Evolutionary conservation across 108 stramenopile species (phyloP).

Genomic region (Nannochloropsis gaditana): DNA sequence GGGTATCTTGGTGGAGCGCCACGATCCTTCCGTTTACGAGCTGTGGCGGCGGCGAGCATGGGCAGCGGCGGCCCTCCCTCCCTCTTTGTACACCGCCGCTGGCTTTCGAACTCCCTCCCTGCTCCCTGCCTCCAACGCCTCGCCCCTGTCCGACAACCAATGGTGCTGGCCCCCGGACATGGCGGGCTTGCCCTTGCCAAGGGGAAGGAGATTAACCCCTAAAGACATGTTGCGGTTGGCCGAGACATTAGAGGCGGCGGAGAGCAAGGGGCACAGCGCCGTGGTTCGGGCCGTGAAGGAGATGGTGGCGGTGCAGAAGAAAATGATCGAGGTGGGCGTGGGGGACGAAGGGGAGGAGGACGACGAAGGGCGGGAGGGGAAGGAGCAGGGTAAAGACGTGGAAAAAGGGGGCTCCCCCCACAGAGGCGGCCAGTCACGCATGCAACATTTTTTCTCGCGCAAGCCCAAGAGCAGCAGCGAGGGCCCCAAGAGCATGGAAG

Average conservation of each 20-base stretch:
- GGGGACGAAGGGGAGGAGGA: not conserved
- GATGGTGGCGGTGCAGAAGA: not conserved
- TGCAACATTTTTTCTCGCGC: too few relatives aligned
- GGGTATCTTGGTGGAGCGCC: not conserved
- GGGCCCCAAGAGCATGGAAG: not conserved
- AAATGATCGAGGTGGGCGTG: slow-evolving; percentile 1
- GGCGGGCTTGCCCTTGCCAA: not conserved
- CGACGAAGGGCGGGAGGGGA: not conserved
- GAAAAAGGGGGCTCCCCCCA: not conserved
- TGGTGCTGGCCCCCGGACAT: not conserved
- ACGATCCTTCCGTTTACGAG: not conserved
- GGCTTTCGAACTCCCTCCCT: not conserved
- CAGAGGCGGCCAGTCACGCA: too few relatives aligned
- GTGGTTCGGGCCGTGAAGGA: not conserved
- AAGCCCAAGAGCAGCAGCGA: too few relatives aligned
- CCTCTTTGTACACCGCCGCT: not conserved
- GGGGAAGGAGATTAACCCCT: not conserved
- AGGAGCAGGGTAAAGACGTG: not conserved
- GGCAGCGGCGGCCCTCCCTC: not conserved
- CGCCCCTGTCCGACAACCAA: not conserved
- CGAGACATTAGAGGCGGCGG: not conserved
- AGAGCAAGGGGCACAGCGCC: not conserved
- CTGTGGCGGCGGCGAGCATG: not conserved
- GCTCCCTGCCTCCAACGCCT: not conserved
- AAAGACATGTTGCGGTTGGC: not conserved